These are phyloP conservation scores for Durio zibethinus DNA, from an alignment of 345 rosid genomes.

Conservation along the genomic window DNA sequence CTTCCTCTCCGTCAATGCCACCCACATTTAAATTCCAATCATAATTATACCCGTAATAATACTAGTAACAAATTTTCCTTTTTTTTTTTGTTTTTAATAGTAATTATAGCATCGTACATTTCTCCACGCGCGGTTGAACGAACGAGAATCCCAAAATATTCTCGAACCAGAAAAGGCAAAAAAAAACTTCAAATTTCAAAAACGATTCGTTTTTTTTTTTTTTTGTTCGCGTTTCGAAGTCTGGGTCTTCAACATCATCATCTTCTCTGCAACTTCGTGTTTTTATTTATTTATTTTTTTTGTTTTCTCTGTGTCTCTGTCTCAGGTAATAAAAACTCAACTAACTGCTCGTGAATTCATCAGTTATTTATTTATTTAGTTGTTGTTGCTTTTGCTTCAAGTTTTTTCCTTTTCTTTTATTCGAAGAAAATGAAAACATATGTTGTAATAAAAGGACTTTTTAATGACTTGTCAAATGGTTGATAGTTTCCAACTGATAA, in stretches of 20 bases:
- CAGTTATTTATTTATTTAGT: background rate
- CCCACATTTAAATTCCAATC: background rate
- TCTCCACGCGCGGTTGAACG: slow-evolving; percentile 11
- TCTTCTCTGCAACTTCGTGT: slow-evolving; percentile 1
- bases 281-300: background rate
- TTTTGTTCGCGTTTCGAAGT: background rate
- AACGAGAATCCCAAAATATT: slow-evolving; percentile 1
- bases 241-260: background rate
- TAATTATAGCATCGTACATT: slow-evolving; percentile 1
- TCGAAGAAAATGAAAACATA: background rate
- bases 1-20: background rate
- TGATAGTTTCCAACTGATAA: slow-evolving; percentile 9
- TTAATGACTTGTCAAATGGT: slow-evolving; percentile 18
- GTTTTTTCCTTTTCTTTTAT: background rate
- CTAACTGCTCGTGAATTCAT: slow-evolving; percentile 4
- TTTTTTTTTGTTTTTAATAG: background rate
- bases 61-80: background rate
- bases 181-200: background rate
- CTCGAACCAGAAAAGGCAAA: background rate
- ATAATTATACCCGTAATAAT: background rate
- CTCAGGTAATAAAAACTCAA: slow-evolving; percentile 5
- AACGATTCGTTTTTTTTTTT: slow-evolving; percentile 7
- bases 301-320: background rate
- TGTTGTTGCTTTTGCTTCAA: slow-evolving; percentile 17
- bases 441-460: background rate